These are phyloP conservation scores for Ampelomyces quisqualis DNA, from an alignment of 2,329 filamentous ascomycete species.

Conservation along the genomic window DNA sequence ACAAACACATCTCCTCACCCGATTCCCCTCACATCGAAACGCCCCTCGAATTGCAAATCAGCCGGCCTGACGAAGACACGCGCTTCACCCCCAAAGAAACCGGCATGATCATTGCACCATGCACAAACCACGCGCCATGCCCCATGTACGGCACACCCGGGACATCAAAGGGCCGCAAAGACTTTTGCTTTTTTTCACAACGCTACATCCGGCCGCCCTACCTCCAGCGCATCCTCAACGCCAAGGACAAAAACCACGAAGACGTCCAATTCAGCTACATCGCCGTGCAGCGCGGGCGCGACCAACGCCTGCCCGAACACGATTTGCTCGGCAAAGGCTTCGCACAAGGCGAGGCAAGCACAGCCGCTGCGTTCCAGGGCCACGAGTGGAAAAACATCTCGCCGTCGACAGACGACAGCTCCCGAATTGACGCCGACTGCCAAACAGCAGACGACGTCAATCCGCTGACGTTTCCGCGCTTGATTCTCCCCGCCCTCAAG, in stretches of 20 bases:
- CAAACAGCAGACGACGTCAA: constrained; percentile 35
- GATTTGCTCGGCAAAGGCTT: constrained; percentile 37
- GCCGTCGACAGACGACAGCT: constrained; percentile 9
- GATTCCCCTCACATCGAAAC: constrained; percentile 48
- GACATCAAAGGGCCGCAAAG: constrained; percentile 74
- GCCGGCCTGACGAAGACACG: constrained; percentile 41
- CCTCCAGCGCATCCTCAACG: constrained; percentile 72
- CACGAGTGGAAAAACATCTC: constrained; percentile 52
- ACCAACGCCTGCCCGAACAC: constrained; percentile 50
- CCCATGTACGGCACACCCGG: constrained; percentile 76
- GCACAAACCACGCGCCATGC: constrained; percentile 84
- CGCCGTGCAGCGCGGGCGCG: constrained; percentile 74
- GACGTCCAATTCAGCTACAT: constrained; percentile 91
- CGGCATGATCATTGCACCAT: constrained; percentile 65
- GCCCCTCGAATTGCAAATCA: constrained; percentile 43
- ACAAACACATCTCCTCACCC: constrained; percentile 70
- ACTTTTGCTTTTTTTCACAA: constrained; percentile 89
- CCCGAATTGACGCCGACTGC: constrained; percentile 33
- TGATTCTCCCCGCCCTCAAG: constrained; percentile 80
- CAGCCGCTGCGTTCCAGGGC: constrained; percentile 69
- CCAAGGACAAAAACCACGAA: constrained; percentile 75
- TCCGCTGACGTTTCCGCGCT: constrained; percentile 71
- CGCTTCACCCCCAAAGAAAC: constrained; percentile 52
- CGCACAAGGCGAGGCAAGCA: constrained; percentile 57
- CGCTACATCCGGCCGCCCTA: constrained; percentile 82